Evolutionary conservation across 192 early-diverging fungal genomes (phyloP), one percentile per base, ranked within the genome.

Genomic region (Umbelopsis isabellina): DNA sequence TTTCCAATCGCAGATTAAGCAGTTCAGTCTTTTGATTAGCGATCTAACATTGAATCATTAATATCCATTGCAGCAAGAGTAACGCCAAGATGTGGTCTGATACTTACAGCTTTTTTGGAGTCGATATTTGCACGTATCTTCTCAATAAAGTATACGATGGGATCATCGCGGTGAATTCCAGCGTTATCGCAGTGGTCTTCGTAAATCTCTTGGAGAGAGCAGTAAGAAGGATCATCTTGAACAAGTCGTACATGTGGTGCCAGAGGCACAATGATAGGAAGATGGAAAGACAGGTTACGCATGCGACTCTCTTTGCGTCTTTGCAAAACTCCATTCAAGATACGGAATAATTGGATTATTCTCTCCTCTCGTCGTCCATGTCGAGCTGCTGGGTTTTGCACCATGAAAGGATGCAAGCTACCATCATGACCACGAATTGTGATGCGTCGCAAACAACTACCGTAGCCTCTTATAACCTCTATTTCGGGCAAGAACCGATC

Each of bases 401-500:
- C 92, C 66, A 93, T 86, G 80, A 99, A 99, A 16, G 94, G 89
- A 79, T 93, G 86, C 37, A 94, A 73, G 69, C 86, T 92, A 58
- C 97, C 97, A 73, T 98, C 93, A 69, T 95, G 91, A 20, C 95
- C 97, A 15, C 93, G 89, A 65, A 99, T 94, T 0, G 92, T 91
- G 71, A 98, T 65, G 37, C 92, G 83, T 22, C 96, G 86, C 65
- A 87, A 84, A 45, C 91, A 94, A 47, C 84, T 87, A 21, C 85
- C 85, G 75, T 91, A 87, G 51, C 91, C 87, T 44, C 95, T 82
- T 61, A 95, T 81, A 21, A 96, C 76, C 49, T 92, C 90, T n/a
- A 99, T 92, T 52, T 93, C 91, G 1, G 97, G 93, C 77, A 93
- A 78, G 82, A 98, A 98, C 20, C 97, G 88, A 75, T 97, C 96